Evolutionary conservation across 352 stramenopile genomes (phyloP).

Genomic region (Pythium aquatile): DNA sequence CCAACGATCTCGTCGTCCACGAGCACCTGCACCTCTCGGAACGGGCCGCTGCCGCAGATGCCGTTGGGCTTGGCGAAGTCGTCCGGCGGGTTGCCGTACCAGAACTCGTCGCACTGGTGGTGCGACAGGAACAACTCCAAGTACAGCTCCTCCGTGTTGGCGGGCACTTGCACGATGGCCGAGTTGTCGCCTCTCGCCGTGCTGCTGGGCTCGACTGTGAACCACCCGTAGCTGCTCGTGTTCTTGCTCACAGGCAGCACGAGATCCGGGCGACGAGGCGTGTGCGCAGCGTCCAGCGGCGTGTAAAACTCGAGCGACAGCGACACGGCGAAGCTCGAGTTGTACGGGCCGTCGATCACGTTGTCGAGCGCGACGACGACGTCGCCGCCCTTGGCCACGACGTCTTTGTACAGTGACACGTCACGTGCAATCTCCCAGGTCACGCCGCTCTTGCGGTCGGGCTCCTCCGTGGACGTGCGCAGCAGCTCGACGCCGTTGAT

Average conservation of each 20-base stretch:
- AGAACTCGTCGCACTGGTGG: conserved; percentile 79
- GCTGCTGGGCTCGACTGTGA: conserved; percentile 50
- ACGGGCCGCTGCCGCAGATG: conserved; percentile 47
- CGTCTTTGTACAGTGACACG: conserved; percentile 52
- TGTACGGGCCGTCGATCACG: conserved; percentile 58
- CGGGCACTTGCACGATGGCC: conserved; percentile 45
- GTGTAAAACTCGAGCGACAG: conserved; percentile 60
- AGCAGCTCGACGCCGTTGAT: conserved; percentile 71
- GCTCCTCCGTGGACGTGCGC: conserved; percentile 72
- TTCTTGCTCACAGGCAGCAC: conserved; percentile 49
- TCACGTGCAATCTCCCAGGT: conserved; percentile 70
- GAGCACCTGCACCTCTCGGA: conserved; percentile 69
- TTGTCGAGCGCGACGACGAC: conserved; percentile 69
- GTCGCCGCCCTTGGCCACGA: conserved; percentile 46
- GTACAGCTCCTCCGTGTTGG: conserved; percentile 65
- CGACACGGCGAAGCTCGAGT: conserved; percentile 58
- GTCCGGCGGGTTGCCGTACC: conserved; percentile 61
- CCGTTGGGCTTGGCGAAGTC: conserved; percentile 29
- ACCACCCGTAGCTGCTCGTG: conserved; percentile 56
- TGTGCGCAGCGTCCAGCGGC: conserved; percentile 25
- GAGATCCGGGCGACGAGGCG: conserved; percentile 31
- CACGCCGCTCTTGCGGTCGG: conserved; percentile 38
- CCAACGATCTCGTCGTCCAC: conserved; percentile 62
- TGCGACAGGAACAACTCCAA: conserved; percentile 70
- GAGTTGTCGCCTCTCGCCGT: conserved; percentile 28